phyloP scores from a whole-genome alignment of 1,284 basidiomycete species.

The Bjerkandera adusta region DNA sequence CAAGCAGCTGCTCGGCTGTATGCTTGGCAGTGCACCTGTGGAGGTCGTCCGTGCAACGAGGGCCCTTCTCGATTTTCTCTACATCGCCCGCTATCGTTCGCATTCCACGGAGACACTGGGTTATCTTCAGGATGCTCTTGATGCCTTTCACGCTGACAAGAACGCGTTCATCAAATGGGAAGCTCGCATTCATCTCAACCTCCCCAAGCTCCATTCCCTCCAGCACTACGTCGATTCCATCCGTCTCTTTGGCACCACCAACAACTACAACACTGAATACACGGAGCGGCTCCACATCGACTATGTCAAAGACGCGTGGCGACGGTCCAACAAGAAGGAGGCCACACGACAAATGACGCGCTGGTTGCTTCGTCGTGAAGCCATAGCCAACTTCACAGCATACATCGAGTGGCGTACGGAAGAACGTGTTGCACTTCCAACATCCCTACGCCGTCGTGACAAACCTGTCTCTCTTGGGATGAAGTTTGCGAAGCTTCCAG shows the following conservation, averaged over 20 bases:
- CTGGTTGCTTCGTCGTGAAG: slow-evolving; percentile 23
- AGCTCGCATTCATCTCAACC: slow-evolving; percentile 27
- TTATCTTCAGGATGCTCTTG: slow-evolving; percentile 18
- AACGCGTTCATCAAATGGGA: slow-evolving; percentile 21
- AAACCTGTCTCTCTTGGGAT: slow-evolving; percentile 4
- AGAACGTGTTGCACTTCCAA: neutral
- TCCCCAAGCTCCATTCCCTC: slow-evolving; percentile 29
- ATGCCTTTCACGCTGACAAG: slow-evolving; percentile 27
- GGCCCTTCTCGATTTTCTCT: slow-evolving; percentile 29
- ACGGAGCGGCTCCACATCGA: slow-evolving; percentile 31
- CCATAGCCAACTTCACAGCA: slow-evolving; percentile 6
- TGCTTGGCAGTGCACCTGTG: too few relatives aligned
- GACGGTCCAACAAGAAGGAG: slow-evolving; percentile 23
- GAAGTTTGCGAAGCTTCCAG: too few relatives aligned
- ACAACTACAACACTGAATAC: slow-evolving; percentile 28
- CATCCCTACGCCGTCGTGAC: neutral
- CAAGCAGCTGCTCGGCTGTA: too few relatives aligned
- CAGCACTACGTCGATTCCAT: slow-evolving; percentile 25
- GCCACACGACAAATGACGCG: slow-evolving; percentile 25
- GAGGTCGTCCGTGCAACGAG: too few relatives aligned
- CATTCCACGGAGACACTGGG: slow-evolving; percentile 17
- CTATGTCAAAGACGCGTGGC: slow-evolving; percentile 27
- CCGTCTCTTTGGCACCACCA: slow-evolving; percentile 13
- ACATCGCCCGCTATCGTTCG: slow-evolving; percentile 19
- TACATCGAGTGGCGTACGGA: slow-evolving; percentile 12